Percentiles rank a stretch among this genome's conserved stretches.
phyloP scores from a whole-genome alignment of 306 rosid genomes.

The Vigna angularis region DNA sequence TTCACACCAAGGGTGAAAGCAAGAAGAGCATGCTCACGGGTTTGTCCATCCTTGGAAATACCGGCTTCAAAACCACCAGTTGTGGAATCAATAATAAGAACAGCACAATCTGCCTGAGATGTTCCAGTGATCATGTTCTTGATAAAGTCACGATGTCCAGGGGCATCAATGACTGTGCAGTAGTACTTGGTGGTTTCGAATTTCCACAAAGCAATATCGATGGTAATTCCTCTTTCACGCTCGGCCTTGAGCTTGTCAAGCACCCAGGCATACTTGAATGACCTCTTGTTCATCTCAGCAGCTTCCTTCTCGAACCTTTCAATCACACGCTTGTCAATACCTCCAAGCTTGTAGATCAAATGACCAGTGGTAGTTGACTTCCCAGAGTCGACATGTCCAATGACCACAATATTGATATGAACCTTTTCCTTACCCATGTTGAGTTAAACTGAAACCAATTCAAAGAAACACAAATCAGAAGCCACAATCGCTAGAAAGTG shows the following conservation, averaged over 20 bases:
- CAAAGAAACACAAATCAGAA: neutral
- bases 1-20: slow-evolving; percentile 57
- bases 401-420: slow-evolving; percentile 58
- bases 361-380: slow-evolving; percentile 59
- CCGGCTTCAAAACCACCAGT: slow-evolving; percentile 60
- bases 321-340: slow-evolving; percentile 64
- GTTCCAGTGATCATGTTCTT: slow-evolving; percentile 70
- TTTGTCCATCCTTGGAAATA: slow-evolving; percentile 58
- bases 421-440: slow-evolving; percentile 53
- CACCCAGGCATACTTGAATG: slow-evolving; percentile 53
- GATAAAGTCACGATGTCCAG: slow-evolving; percentile 58
- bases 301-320: slow-evolving; percentile 62
- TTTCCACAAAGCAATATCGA: slow-evolving; percentile 57
- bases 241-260: slow-evolving; percentile 52
- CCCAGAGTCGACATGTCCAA: slow-evolving; percentile 63
- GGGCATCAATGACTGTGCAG: slow-evolving; percentile 68
- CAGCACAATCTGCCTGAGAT: slow-evolving; percentile 61
- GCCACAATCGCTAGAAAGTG: neutral
- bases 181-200: slow-evolving; percentile 57
- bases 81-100: slow-evolving; percentile 48
- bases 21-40: slow-evolving; percentile 53
- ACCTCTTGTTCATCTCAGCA: slow-evolving; percentile 53
- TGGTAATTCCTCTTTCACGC: slow-evolving; percentile 52
- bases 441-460: slow-evolving; percentile 16
- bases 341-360: slow-evolving; percentile 66